Percentiles rank a stretch among this genome's conserved stretches.
These are phyloP conservation scores for Gautieria morchelliformis DNA, from an alignment of 768 basidiomycete genomes.

Conservation along the genomic window DNA sequence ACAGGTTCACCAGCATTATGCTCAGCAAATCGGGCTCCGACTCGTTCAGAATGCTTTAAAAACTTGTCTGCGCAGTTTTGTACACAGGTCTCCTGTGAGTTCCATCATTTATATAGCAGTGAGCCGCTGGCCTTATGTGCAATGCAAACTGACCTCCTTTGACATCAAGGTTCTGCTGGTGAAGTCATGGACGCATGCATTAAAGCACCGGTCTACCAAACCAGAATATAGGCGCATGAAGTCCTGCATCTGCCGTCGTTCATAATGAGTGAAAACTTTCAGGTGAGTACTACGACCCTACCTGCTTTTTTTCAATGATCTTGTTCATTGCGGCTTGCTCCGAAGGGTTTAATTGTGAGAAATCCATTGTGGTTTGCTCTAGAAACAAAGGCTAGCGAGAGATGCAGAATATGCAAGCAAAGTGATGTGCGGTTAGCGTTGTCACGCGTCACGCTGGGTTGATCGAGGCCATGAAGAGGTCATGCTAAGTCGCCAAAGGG, in stretches of 20 bases:
- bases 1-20: slow-evolving; percentile 73
- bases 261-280: background rate
- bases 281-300: slow-evolving; percentile 19
- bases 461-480: too few relatives aligned
- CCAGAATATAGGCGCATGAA: slow-evolving; percentile 92
- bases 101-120: background rate
- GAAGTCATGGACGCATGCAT: slow-evolving; percentile 90
- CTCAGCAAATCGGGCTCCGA: slow-evolving; percentile 87
- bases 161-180: slow-evolving; percentile 88
- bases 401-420: too few relatives aligned
- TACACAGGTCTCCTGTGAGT: slow-evolving; percentile 73
- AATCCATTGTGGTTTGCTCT: slow-evolving; percentile 58
- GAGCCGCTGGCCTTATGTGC: background rate
- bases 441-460: too few relatives aligned
- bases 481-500: too few relatives aligned
- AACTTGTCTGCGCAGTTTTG: slow-evolving; percentile 96
- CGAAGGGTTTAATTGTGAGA: slow-evolving; percentile 77
- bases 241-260: slow-evolving; percentile 80
- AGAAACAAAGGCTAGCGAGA: background rate
- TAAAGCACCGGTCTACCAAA: slow-evolving; percentile 95
- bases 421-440: too few relatives aligned
- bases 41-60: slow-evolving; percentile 90
- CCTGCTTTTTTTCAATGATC: slow-evolving; percentile 96
- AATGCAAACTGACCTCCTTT: slow-evolving; percentile 56
- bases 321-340: slow-evolving; percentile 96